Base-by-base conservation (phyloP, 2,329 filamentous ascomycete genomes). In the Penicillium sp. region DNA sequence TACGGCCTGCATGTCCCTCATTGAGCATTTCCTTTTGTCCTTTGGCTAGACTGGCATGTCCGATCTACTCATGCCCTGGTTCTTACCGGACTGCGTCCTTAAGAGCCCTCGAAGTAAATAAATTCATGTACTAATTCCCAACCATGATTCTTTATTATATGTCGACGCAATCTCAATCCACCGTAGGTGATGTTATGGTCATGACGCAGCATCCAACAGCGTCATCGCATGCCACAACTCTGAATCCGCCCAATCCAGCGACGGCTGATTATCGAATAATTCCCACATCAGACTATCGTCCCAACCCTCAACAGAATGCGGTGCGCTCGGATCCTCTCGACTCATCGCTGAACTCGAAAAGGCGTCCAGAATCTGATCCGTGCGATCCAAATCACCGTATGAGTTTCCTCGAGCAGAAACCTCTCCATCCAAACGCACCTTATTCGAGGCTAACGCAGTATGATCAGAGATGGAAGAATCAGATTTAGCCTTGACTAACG, bases 271-370 rank as follows among this genome's bases (percentile, higher is more conserved):
- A 35, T 52, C 43, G 15, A 53, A 53, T 11, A 53, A 16, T 27
- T 53, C 49, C 50, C 50, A 53, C 43, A 53, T 49, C 15, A 52
- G 40, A 42, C 38, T 52, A 29, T 53, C 50, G 41, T 52, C 32
- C 50, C 49, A 53, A 3, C 49, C 50, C 16, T 41, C 47, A 12
- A 48, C 34, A 18, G 48, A 32, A 10, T 18, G 31, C 6, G 36
- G 30, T 10, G 40, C 35, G 12, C 23, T 36, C 10, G 42, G 23
- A 6, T 20, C 14, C 17, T 22, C 35, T 3, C 26, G 39, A 10
- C 32, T 37, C 7, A 33, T 8, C 6, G 28, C 23, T 6, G 38
- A 16, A 30, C 32, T 35, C 5, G 37, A 37, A 28, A 46, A 20
- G 6, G 17, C 7, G 2, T 31, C 31, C 17, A 37, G n/a, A 15